phyloP scores from a whole-genome alignment of 2,329 filamentous ascomycete genomes.

The Aspergillus ruber region DNA sequence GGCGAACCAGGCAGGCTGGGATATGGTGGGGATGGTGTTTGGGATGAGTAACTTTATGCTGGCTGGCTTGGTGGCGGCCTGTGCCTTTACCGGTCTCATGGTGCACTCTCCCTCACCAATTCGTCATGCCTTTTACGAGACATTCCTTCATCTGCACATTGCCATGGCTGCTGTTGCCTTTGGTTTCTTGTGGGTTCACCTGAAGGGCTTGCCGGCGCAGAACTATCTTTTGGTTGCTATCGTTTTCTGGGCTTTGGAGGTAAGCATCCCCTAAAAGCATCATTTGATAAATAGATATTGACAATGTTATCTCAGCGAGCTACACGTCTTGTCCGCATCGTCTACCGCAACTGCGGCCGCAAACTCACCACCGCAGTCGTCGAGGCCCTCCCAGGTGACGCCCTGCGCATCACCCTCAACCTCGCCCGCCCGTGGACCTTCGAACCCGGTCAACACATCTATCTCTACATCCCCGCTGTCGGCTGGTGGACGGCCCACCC shows the following conservation, averaged over 20 bases:
- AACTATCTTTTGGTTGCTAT: constrained; percentile 69
- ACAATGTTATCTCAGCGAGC: constrained; percentile 36
- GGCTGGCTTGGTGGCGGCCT: constrained; percentile 38
- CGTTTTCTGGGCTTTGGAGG: constrained; percentile 68
- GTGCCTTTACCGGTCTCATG: constrained; percentile 59
- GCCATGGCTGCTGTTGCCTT: constrained; percentile 63
- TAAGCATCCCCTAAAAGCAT: constrained; percentile 10
- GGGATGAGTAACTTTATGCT: constrained; percentile 28
- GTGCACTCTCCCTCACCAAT: constrained; percentile 70
- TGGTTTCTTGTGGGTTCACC: constrained; percentile 71
- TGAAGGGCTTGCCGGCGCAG: constrained; percentile 62
- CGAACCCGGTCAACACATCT: constrained; percentile 66
- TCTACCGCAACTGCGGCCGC: constrained; percentile 57
- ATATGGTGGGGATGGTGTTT: constrained; percentile 23
- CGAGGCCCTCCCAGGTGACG: constrained; percentile 63
- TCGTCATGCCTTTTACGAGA: constrained; percentile 94
- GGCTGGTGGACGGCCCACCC: constrained; percentile 68
- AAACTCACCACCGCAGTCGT: constrained; percentile 60
- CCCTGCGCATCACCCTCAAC: constrained; percentile 62
- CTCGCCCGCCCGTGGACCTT: constrained; percentile 62
- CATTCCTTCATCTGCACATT: constrained; percentile 84
- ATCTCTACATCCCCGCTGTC: constrained; percentile 63
- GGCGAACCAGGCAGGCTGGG: constrained; percentile 40
- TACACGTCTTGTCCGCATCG: constrained; percentile 56
- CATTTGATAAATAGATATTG: constrained; percentile 4